phyloP scores from a whole-genome alignment of 306 rosid species.

The barrel medic (Medicago truncatula) region DNA sequence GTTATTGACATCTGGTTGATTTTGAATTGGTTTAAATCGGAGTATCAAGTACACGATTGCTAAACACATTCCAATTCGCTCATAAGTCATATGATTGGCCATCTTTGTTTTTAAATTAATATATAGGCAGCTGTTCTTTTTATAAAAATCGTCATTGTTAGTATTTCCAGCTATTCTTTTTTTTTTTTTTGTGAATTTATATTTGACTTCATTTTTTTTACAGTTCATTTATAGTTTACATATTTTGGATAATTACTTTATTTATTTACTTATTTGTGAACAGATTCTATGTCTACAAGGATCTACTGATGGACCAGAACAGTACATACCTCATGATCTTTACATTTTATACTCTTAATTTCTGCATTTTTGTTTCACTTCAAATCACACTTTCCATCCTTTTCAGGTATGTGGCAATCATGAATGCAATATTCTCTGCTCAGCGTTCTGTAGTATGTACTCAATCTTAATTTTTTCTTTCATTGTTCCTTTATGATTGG shows the following conservation, averaged over 20 bases:
- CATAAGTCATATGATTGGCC: not conserved
- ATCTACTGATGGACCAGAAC: conserved; percentile 95
- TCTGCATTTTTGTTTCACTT: conserved; percentile 37
- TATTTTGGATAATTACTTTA: conserved; percentile 26
- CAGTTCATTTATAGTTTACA: not conserved
- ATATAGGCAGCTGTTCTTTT: not conserved
- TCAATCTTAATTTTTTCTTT: conserved; percentile 24
- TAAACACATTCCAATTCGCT: not conserved
- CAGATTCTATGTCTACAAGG: conserved; percentile 96
- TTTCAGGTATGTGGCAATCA: conserved; percentile 93
- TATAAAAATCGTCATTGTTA: conserved; percentile 1
- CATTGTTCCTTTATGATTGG: conserved; percentile 21
- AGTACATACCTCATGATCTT: conserved; percentile 56
- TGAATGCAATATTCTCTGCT: conserved; percentile 97
- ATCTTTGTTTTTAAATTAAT: conserved; percentile 29
- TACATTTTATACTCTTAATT: conserved; percentile 32
- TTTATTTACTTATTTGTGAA: conserved; percentile 46
- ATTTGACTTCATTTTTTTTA: not conserved
- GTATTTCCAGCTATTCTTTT: conserved; percentile 3
- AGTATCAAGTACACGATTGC: not conserved
- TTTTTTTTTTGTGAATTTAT: not conserved
- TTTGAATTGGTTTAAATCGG: conserved; percentile 25
- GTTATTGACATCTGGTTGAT: not conserved
- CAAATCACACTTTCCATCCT: conserved; percentile 31
- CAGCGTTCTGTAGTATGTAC: conserved; percentile 74